Evolutionary conservation across 257 asterid genomes (phyloP), one percentile per base, ranked within the genome.

Genomic region (Eustoma russellianum): DNA sequence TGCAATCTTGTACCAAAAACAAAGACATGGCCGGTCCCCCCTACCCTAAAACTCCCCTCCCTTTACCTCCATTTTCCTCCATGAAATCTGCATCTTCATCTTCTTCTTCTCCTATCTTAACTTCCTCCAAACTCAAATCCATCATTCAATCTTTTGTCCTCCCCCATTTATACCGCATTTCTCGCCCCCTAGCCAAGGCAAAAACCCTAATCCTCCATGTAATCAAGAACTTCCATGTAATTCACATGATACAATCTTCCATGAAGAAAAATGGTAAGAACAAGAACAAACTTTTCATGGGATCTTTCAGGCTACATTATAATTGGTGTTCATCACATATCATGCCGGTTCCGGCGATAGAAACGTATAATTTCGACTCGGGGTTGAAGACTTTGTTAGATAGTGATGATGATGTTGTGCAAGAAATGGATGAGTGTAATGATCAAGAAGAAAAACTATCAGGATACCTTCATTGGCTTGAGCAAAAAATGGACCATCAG

Each of bases 261-360:
- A 17, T 46, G 47, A 74, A 45, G 75, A 78, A 64, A 35, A 61
- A 55, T 15, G 30, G 30, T 24, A 70, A 56, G 43, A 78, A 68
- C 9, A 70, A 81, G 64, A 78, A 52, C 33, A 81, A 78, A 44
- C 59, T 86, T 34, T 66, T 77, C 33, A 69, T 86, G 52, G 78
- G 93, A 2, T 89, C 97, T 3, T 90, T 90, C 46, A 66, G 94
- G 63, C 57, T 86, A 56, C 97, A 86, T 43, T 86, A 90, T 71
- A 89, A 86, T 34, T 89, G 97, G 97, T 85, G 95, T 55, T 74
- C 95, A 28, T 78, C 95, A 1, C 79, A 71, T 50, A 74, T 75
- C 11, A 59, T 74, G 63, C 92, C 94, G 5, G 64, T 61, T 2
- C 65, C 66, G 12, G 74, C 5, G 6, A 76, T 61, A 2, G 66